These are phyloP conservation scores for Pseudocercospora eumusae DNA, from an alignment of 2,329 filamentous ascomycete genomes.

Conservation along the genomic window DNA sequence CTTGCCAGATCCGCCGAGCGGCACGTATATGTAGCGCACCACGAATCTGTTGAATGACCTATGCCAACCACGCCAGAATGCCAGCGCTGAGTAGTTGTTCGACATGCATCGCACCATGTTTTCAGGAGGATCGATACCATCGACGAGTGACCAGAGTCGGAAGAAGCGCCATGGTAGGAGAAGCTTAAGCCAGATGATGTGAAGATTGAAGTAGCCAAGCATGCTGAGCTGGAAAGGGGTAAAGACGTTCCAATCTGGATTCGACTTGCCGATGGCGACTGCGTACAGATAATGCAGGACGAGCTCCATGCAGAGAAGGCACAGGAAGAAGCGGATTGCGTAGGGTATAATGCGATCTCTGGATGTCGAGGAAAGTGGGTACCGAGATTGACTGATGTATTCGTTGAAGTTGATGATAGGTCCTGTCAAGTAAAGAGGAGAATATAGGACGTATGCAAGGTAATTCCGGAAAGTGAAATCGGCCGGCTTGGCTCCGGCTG, in stretches of 20 bases:
- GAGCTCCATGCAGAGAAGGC: constrained; percentile 85
- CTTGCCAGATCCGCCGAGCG: constrained; percentile 70
- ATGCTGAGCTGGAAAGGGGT: constrained; percentile 84
- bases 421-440: constrained; percentile 86
- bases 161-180: constrained; percentile 98
- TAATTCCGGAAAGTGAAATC: constrained; percentile 86
- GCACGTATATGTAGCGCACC: constrained; percentile 89
- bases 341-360: constrained; percentile 72
- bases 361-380: constrained; percentile 69
- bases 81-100: constrained; percentile 86
- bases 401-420: constrained; percentile 98
- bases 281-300: constrained; percentile 91
- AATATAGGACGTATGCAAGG: constrained; percentile 84
- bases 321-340: constrained; percentile 75
- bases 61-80: constrained; percentile 97
- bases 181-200: constrained; percentile 97
- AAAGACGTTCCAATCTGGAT: constrained; percentile 79
- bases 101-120: constrained; percentile 98
- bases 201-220: constrained; percentile 92
- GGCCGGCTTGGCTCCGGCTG: constrained; percentile 66
- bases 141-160: constrained; percentile 89
- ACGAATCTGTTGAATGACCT: constrained; percentile 93
- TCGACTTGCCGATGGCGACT: constrained; percentile 82
- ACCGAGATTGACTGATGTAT: constrained; percentile 83
- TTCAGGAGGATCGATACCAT: constrained; percentile 91